Evolutionary conservation across 2,329 filamentous ascomycete species (phyloP), one percentile per base, ranked within the genome.

Genomic region (Diaporthe batatas): DNA sequence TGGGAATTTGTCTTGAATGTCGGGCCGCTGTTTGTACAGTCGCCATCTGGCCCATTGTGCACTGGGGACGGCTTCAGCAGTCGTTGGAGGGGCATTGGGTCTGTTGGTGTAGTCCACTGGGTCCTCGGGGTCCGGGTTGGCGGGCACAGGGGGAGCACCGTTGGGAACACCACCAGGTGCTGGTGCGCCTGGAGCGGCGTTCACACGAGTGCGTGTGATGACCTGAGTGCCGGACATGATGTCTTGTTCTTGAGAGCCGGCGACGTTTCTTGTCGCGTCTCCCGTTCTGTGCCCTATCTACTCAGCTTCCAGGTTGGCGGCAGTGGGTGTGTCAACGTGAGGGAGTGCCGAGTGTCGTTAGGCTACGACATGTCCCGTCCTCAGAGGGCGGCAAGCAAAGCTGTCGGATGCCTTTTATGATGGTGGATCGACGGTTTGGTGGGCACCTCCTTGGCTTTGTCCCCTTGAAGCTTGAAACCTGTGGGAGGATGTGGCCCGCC

Each of bases 41-140:
- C 73, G 73, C 68, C 71, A 74, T 29, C 36, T 65, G 21, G 67
- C 49, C 73, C 73, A 74, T 16, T 57, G 18, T 23, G 36, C 42
- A 36, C 72, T 72, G 36, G 71, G 71, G 10, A 69, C 71, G 2
- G 47, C 2, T 34, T 74, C 73, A 12, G 21, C n/a, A 16, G 14
- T 23, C 7, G 8, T 14, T 4, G 73, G 73, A 16, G 47, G 73
- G 29, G 54, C 67, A 11, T 74, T 74, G 21, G 73, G 73, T n/a
- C 42, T 25, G 7, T 25, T 53, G n/a, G 36, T 70, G 32, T 70
- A 70, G 16, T 70, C 47, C 8, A 10, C 10, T 1, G 11, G 10
- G 25, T 32, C 11, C 2, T 42, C 18, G 25, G 32, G 16, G 10
- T n/a, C n/a, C 16, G 32, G 32, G n/a, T 18, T 1, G 21, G 2